Percentiles rank a stretch among this genome's conserved stretches.
Evolutionary conservation across 2,329 filamentous ascomycete species (phyloP).

Genomic region (Neopestalotiopsis clavispora): DNA sequence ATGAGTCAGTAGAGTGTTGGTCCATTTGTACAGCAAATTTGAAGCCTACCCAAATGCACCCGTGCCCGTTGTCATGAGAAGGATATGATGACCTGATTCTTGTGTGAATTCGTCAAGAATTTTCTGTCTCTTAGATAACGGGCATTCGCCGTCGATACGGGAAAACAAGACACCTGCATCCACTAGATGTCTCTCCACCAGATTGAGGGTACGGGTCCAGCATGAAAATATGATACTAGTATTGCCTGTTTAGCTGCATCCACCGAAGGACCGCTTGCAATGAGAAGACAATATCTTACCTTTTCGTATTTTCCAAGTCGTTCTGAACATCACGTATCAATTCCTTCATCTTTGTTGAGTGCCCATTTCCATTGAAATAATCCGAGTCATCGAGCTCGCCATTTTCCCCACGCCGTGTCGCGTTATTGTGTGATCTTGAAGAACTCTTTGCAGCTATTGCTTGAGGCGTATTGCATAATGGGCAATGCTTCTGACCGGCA

Average conservation of each 20-base stretch:
- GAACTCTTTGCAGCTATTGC: no score
- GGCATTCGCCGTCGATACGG: constrained; percentile 51
- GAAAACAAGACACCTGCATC: no score
- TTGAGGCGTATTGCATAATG: no score
- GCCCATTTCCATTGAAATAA: no score
- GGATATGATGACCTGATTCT: constrained; percentile 33
- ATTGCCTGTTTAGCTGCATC: background rate
- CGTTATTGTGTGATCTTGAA: no score
- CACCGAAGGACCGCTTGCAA: constrained; percentile 25
- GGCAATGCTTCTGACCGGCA: no score
- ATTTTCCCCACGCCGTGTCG: no score
- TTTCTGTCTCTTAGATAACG: constrained; percentile 39
- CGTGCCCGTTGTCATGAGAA: constrained; percentile 59
- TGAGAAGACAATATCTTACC: constrained; percentile 19
- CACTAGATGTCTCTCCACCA: no score
- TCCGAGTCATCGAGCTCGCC: no score
- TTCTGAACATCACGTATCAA: no score
- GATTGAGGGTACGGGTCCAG: constrained; percentile 48
- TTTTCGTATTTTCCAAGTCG: constrained; percentile 30
- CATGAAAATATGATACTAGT: constrained; percentile 51
- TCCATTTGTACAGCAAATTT: background rate
- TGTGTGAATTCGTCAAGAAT: constrained; percentile 44
- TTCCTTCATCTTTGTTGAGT: no score
- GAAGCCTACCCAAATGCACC: constrained; percentile 51
- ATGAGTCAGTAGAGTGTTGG: background rate